Evolutionary conservation across 2,329 filamentous ascomycete species (phyloP).

Genomic region (Coniochaeta ligniaria): DNA sequence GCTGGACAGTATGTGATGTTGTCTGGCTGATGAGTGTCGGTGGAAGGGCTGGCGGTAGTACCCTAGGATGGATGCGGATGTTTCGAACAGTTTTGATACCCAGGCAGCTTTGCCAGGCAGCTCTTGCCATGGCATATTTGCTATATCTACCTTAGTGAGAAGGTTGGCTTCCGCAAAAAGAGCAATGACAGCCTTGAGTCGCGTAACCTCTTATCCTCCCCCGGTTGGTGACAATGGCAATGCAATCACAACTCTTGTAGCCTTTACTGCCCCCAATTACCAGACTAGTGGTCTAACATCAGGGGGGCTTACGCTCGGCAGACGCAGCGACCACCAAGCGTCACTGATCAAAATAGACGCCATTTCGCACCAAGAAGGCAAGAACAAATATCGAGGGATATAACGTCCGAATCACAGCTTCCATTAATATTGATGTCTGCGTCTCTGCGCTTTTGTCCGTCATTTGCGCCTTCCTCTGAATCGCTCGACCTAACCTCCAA

Average conservation of each 20-base stretch:
- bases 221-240: not conserved
- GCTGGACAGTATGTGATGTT: conserved; percentile 31
- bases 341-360: too few relatives aligned
- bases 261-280: too few relatives aligned
- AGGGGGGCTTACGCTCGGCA: too few relatives aligned
- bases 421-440: not conserved
- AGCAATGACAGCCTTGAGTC: not conserved
- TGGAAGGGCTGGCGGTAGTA: too few relatives aligned
- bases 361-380: not conserved
- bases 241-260: not conserved
- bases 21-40: not conserved
- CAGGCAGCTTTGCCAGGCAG: not conserved
- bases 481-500: not conserved
- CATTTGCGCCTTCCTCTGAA: not conserved
- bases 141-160: not conserved
- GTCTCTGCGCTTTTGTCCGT: not conserved
- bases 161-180: not conserved
- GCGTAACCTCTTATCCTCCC: not conserved
- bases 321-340: too few relatives aligned
- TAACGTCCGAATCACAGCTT: not conserved
- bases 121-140: not conserved
- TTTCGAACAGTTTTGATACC: not conserved
- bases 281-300: too few relatives aligned
- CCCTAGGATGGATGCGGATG: too few relatives aligned
- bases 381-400: not conserved